Evolutionary conservation across 2,329 filamentous ascomycete species (phyloP).

Genomic region (Neurospora sp.): DNA sequence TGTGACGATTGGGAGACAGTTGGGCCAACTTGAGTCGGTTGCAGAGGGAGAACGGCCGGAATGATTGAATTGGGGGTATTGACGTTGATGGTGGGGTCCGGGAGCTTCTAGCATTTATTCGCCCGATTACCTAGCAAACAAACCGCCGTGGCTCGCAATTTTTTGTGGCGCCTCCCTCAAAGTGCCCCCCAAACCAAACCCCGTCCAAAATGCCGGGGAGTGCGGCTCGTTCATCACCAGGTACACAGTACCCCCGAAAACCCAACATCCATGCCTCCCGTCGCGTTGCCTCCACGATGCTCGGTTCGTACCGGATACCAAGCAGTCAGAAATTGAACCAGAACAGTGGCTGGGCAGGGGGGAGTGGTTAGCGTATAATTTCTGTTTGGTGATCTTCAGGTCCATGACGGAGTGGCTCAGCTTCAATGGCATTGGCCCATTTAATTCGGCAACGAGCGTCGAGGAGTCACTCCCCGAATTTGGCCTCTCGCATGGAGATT

Average conservation of each 20-base stretch:
- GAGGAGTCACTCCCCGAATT: neutral
- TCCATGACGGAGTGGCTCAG: neutral
- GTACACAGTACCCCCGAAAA: neutral
- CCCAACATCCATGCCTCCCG: neutral
- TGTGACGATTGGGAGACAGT: neutral
- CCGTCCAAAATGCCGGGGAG: neutral
- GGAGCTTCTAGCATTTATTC: constrained; percentile 6
- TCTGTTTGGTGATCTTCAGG: neutral
- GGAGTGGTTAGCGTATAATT: neutral
- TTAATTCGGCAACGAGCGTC: neutral
- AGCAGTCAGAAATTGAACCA: neutral
- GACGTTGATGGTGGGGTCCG: constrained; percentile 13
- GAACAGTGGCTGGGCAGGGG: neutral
- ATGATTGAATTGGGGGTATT: neutral
- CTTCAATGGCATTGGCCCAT: neutral
- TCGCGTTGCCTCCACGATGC: neutral
- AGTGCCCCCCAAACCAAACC: neutral
- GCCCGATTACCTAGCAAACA: neutral
- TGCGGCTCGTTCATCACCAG: neutral
- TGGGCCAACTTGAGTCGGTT: neutral
- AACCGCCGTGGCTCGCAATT: neutral
- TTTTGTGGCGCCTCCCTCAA: neutral
- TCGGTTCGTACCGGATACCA: neutral
- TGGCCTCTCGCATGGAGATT: neutral
- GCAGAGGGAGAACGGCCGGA: neutral